These are phyloP conservation scores for Gossypium australe DNA, from an alignment of 345 rosid species.

Conservation along the genomic window DNA sequence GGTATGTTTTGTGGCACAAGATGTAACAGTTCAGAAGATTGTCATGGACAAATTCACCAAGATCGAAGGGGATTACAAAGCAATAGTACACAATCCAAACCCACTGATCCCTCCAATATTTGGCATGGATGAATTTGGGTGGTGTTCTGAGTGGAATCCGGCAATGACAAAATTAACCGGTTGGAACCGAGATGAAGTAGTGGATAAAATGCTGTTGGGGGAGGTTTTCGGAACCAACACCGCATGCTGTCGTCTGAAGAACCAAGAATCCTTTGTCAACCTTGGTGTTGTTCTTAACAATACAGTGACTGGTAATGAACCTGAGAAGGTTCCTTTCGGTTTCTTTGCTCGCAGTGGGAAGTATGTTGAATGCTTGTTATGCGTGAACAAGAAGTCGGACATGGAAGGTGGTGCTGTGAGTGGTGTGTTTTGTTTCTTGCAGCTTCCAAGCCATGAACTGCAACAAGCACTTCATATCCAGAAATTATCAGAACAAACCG, in stretches of 20 bases:
- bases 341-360: conserved; percentile 67
- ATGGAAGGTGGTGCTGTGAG: conserved; percentile 57
- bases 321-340: conserved; percentile 76
- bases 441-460: conserved; percentile 87
- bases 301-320: conserved; percentile 62
- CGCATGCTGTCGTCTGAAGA: conserved; percentile 77
- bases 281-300: conserved; percentile 71
- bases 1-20: conserved; percentile 94
- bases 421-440: conserved; percentile 92
- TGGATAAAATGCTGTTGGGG: conserved; percentile 80
- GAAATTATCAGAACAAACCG: conserved; percentile 73
- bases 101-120: conserved; percentile 94
- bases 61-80: conserved; percentile 95
- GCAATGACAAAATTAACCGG: conserved; percentile 84
- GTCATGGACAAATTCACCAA: conserved; percentile 95
- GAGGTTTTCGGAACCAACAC: conserved; percentile 75
- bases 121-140: conserved; percentile 84
- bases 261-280: conserved; percentile 73
- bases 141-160: conserved; percentile 98
- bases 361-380: conserved; percentile 72
- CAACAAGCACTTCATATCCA: conserved; percentile 90
- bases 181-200: conserved; percentile 75
- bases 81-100: conserved; percentile 86
- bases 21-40: conserved; percentile 82
- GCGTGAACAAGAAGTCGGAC: conserved; percentile 77